Base-by-base conservation (phyloP, 2,329 filamentous ascomycete species). In the Metarhizium rileyi region DNA sequence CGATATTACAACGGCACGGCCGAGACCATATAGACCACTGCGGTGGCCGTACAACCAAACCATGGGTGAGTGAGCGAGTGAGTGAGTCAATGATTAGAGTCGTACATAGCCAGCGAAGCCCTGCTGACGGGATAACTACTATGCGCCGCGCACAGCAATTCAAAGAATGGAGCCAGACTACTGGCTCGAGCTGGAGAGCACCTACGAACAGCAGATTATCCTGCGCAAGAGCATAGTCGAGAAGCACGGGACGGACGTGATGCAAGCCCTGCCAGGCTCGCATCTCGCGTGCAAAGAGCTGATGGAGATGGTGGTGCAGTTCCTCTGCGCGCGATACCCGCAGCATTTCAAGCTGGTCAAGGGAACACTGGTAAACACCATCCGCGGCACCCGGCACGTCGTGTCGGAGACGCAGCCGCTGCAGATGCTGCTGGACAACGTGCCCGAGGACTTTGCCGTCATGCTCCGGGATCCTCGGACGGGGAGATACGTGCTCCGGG, bases 101-200 rank as follows among this genome's bases (percentile, higher is more conserved):
- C 14, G n/a, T 10, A 40, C n/a, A 40, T 2, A 7, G 6, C 9
- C 10, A 7, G 36, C 9, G 4, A 10, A 20, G n/a, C 18, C 7
- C 20, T 22, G 36, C 3, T 40, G n/a, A 40, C n/a, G 20, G 8
- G n/a, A n/a, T n/a, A n/a, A n/a, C n/a, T n/a, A n/a, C n/a, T n/a
- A 40, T 22, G 36, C 36, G n/a, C n/a, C 18, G n/a, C n/a, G 10
- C n/a, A 4, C n/a, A 93, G 87, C 87, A 2, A 70, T 91, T 9
- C 83, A 78, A 41, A 94, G 88, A 57, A 69, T 93, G 65, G 86
- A 95, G 54, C 71, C 81, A 0, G 83, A 94, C 61, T 95, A 84
- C 79, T 95, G 89, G 89, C 71, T 95, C n/a, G 89, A 95, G 66
- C 74, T 95, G 2, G 87, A 93, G 56, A 83, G 72, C 45, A 86